phyloP scores from a whole-genome alignment of 2,329 filamentous ascomycete genomes.

The Teratosphaeriaceae sp. region DNA sequence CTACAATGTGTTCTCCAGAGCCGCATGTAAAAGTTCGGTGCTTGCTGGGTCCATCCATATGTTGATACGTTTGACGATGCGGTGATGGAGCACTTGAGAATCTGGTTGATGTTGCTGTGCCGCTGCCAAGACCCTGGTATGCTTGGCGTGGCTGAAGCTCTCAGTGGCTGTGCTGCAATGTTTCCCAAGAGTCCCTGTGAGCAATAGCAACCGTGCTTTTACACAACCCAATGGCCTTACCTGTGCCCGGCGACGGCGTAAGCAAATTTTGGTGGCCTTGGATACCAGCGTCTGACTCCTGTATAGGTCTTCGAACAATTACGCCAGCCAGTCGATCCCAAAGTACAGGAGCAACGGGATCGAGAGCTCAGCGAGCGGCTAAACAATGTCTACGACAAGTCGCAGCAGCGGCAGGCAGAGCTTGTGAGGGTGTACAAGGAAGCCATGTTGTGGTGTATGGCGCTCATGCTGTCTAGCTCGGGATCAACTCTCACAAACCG shows the following conservation, averaged over 20 bases:
- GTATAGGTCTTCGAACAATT: constrained; percentile 54
- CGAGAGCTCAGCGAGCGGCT: constrained; percentile 54
- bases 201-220: neutral
- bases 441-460: no score
- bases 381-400: constrained; percentile 52
- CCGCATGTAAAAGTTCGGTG: no score
- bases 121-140: no score
- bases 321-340: constrained; percentile 52
- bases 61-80: no score
- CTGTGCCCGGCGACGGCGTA: constrained; percentile 18
- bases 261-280: neutral
- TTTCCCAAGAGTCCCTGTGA: neutral
- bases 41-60: no score
- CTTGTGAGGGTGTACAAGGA: no score
- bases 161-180: neutral
- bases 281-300: constrained; percentile 8
- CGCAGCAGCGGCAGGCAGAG: constrained; percentile 57
- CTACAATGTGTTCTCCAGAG: no score
- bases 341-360: constrained; percentile 53
- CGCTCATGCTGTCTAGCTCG: no score
- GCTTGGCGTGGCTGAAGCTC: constrained; percentile 1
- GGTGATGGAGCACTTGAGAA: no score
- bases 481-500: constrained; percentile 77
- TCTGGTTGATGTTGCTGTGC: no score
- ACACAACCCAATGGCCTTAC: constrained; percentile 12